Evolutionary conservation across 768 basidiomycete genomes (phyloP).

Genomic region (Kwoniella pini): DNA sequence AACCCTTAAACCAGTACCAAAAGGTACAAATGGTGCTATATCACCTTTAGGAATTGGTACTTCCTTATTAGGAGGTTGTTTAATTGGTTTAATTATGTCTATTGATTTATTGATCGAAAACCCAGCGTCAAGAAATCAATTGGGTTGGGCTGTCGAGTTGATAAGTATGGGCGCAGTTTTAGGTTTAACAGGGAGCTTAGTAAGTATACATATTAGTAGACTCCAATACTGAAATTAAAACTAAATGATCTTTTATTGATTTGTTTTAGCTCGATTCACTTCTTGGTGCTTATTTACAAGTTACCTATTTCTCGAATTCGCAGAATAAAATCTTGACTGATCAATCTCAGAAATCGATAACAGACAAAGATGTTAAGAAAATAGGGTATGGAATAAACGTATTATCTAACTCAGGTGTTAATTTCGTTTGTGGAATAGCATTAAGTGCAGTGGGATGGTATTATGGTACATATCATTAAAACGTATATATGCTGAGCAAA

Average conservation of each 20-base stretch:
- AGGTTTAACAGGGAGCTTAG: constrained; percentile 78
- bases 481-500: background rate
- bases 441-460: constrained; percentile 36
- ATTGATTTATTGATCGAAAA: constrained; percentile 66
- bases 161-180: constrained; percentile 65
- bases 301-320: constrained; percentile 68
- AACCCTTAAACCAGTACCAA: constrained; percentile 71
- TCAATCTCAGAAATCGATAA: constrained; percentile 50
- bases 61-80: constrained; percentile 69
- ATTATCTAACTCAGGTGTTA: constrained; percentile 81
- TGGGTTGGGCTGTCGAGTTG: constrained; percentile 57
- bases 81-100: constrained; percentile 69
- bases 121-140: constrained; percentile 30
- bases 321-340: constrained; percentile 69
- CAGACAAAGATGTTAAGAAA: constrained; percentile 57
- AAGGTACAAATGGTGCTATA: constrained; percentile 88
- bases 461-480: constrained; percentile 10
- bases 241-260: no score
- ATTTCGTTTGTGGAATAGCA: constrained; percentile 38
- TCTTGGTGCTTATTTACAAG: constrained; percentile 82
- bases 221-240: no score
- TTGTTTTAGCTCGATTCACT: constrained; percentile 74
- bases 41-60: constrained; percentile 72
- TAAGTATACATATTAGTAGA: constrained; percentile 58
- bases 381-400: constrained; percentile 66